These are phyloP conservation scores for Pisolithus tinctorius DNA, from an alignment of 768 basidiomycete species.

Conservation along the genomic window DNA sequence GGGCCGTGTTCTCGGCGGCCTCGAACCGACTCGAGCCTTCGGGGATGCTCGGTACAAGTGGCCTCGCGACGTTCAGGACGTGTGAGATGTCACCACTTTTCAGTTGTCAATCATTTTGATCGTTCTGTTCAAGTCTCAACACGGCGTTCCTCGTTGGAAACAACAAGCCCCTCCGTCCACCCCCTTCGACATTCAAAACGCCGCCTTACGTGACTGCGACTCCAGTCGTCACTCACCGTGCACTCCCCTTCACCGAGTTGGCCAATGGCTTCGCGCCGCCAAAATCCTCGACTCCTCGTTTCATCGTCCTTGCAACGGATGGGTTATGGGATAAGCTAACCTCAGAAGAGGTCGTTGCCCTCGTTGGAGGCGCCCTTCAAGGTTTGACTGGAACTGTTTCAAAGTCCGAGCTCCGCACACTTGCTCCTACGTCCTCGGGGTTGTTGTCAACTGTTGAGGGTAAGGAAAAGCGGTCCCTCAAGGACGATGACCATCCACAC, in stretches of 20 bases:
- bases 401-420: slow-evolving; percentile 46
- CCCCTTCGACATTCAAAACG: slow-evolving; percentile 65
- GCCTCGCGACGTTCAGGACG: slow-evolving; percentile 64
- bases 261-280: slow-evolving; percentile 15
- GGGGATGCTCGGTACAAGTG: slow-evolving; percentile 91
- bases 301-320: slow-evolving; percentile 88
- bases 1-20: slow-evolving; percentile 80
- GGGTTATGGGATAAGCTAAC: slow-evolving; percentile 69
- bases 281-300: slow-evolving; percentile 41
- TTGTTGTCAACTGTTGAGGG: slow-evolving; percentile 52
- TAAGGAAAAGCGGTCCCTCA: slow-evolving; percentile 37
- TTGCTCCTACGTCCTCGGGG: slow-evolving; percentile 52
- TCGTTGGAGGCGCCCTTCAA: slow-evolving; percentile 76
- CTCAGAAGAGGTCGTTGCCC: slow-evolving; percentile 81
- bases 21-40: slow-evolving; percentile 84
- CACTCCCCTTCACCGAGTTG: slow-evolving; percentile 44
- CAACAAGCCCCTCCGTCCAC: slow-evolving; percentile 48
- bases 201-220: slow-evolving; percentile 89
- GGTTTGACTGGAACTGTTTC: slow-evolving; percentile 62
- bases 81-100: slow-evolving; percentile 37
- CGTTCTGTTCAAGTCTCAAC: slow-evolving; percentile 37
- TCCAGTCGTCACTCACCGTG: slow-evolving; percentile 76
- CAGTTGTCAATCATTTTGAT: neutral
- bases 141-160: slow-evolving; percentile 64
- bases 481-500: slow-evolving; percentile 13